Base-by-base conservation (phyloP, 192 early-diverging fungal species). In the Coemansia sp. region DNA sequence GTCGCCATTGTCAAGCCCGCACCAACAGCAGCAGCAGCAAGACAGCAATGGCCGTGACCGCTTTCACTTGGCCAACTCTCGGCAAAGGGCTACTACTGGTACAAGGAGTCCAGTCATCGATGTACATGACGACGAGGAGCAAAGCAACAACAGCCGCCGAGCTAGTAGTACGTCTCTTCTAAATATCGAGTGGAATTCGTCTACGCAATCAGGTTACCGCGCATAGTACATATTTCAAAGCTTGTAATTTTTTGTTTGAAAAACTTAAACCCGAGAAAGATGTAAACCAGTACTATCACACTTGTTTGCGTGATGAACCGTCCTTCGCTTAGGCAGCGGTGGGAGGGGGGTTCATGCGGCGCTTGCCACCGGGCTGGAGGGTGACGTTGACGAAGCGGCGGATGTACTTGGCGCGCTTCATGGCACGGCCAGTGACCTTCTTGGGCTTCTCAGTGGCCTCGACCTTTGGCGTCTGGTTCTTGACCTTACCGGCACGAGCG, bases 401-500 rank as follows among this genome's bases (percentile, higher is more conserved):
- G 89, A 90, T 97, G 93, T 97, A 99, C 71, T 88, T 87, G 67
- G 95, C 87, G 77, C 97, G 89, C 93, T 97, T 99, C 90, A 94
- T 95, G 80, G 96, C 94, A 79, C 97, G 96, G 86, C 96, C 77
- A 66, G 72, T 87, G 79, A 85, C 83, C 88, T 94, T 90, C 92
- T 99, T 99, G 87, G 94, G 90, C 92, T 97, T 95, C 84, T 97
- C 96, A 82, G 95, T 91, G 90, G 93, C 91, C 78, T 95, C 95
- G 73, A 98, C 97, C 90, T 97, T 97, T 78, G 97, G 96, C 77
- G 92, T 94, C 88, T 98, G 96, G 74, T 92, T 93, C 95, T 99
- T 99, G 87, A 99, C 97, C 89, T 99, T 99, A 93, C 97, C 97
- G 89, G 97, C 97, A 98, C 97, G 96, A 89, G 97, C 94, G 85